A percentile compares a stretch with the other conserved stretches of the same genome.
These are phyloP conservation scores for Hondaea fermentalgiana DNA, from an alignment of 108 stramenopile genomes.

Conservation along the genomic window DNA sequence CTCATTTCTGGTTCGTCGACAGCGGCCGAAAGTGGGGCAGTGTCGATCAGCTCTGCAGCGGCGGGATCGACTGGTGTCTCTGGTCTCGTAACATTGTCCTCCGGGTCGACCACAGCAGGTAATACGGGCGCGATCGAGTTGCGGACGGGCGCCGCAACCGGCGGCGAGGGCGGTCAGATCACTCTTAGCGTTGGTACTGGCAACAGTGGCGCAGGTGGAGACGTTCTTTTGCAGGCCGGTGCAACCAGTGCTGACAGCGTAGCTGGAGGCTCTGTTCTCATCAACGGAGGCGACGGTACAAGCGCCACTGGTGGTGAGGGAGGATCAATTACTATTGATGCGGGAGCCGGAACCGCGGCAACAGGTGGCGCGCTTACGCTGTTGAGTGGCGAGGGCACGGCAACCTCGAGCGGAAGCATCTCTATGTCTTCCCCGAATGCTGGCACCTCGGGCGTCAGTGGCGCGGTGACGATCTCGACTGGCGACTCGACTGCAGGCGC, in stretches of 20 bases:
- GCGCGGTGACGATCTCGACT: not conserved
- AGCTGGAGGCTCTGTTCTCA: not conserved
- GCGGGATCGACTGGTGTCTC: not conserved
- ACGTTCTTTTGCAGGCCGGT: constrained; percentile 15
- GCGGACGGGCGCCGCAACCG: not conserved
- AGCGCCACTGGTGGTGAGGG: not conserved
- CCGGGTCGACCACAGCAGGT: not conserved
- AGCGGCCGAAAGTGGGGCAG: not conserved
- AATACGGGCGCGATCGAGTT: not conserved
- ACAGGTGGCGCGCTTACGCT: not conserved
- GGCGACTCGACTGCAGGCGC: not conserved
- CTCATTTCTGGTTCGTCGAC: not conserved
- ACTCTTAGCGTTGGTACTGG: constrained; percentile 13
- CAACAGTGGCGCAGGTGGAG: constrained; percentile 31
- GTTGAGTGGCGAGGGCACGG: not conserved
- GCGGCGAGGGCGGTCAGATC: not conserved
- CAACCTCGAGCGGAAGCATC: not conserved
- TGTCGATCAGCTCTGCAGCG: not conserved
- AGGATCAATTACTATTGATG: not conserved
- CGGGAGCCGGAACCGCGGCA: not conserved
- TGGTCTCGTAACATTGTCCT: not conserved
- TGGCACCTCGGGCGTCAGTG: not conserved
- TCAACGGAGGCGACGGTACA: not conserved
- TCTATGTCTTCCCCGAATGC: not conserved
- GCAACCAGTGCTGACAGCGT: not conserved